phyloP scores from a whole-genome alignment of 2,329 filamentous ascomycete genomes.

The Madurella fahalii region DNA sequence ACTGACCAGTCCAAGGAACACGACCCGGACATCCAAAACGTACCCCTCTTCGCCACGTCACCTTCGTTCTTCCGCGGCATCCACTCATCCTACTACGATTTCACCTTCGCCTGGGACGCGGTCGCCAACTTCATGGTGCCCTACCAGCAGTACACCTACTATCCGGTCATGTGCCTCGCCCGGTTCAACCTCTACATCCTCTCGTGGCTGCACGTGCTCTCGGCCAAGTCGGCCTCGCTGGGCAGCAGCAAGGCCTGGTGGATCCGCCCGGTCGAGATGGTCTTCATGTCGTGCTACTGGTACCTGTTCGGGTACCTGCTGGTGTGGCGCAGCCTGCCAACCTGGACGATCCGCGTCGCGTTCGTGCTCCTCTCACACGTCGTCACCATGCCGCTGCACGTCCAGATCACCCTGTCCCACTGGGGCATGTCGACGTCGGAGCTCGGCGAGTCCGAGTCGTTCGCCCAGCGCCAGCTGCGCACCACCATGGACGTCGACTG shows the following conservation, averaged over 20 bases:
- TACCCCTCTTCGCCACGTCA: constrained; percentile 65
- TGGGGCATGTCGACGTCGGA: constrained; percentile 68
- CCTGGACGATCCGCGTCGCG: constrained; percentile 33
- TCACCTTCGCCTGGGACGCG: constrained; percentile 51
- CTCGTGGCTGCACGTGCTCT: constrained; percentile 62
- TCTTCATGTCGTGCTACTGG: constrained; percentile 48
- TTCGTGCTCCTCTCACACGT: constrained; percentile 64
- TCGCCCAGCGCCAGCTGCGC: constrained; percentile 64
- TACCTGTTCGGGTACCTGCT: constrained; percentile 57
- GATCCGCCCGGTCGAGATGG: constrained; percentile 63
- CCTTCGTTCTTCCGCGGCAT: constrained; percentile 62
- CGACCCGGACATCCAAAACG: constrained; percentile 60
- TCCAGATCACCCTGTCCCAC: constrained; percentile 69
- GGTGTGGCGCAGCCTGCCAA: constrained; percentile 57
- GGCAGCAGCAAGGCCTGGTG: constrained; percentile 58
- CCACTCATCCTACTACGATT: constrained; percentile 55
- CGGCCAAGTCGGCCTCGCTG: constrained; percentile 50
- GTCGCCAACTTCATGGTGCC: constrained; percentile 44
- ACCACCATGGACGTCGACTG: constrained; percentile 74
- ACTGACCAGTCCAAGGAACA: constrained; percentile 36
- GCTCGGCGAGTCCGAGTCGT: constrained; percentile 61
- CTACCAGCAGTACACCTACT: constrained; percentile 65
- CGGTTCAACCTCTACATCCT: constrained; percentile 70
- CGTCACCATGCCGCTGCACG: constrained; percentile 63
- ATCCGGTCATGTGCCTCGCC: constrained; percentile 62